A percentile compares a stretch with the other conserved stretches of the same genome.
These are phyloP conservation scores for Oryza meyeriana DNA, from an alignment of 176 grass and related monocot genomes.

Conservation along the genomic window DNA sequence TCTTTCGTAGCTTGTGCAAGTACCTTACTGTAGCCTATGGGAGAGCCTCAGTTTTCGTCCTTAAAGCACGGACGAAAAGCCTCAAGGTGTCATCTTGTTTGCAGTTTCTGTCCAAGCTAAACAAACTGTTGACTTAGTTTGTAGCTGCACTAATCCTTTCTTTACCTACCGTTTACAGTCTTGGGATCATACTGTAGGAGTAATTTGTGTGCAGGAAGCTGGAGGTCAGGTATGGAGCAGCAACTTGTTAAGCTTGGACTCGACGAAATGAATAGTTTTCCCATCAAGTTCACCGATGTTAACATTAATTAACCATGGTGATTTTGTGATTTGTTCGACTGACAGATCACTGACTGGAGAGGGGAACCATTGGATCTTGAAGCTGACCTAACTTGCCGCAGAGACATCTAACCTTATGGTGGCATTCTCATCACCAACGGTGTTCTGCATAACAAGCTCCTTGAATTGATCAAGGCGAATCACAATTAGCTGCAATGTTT, in stretches of 20 bases:
- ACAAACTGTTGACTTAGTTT: conserved; percentile 12
- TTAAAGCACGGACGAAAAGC: conserved; percentile 52
- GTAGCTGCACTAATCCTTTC: conserved; percentile 8
- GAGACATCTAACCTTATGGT: conserved; percentile 72
- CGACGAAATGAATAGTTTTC: neutral
- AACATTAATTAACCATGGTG: neutral
- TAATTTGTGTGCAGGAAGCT: conserved; percentile 86
- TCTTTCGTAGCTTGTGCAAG: conserved; percentile 80
- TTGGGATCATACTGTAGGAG: conserved; percentile 92
- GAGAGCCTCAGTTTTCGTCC: conserved; percentile 78
- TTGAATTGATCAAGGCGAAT: conserved; percentile 68
- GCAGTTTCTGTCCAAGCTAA: conserved; percentile 32
- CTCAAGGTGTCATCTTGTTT: conserved; percentile 68
- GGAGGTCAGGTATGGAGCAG: conserved; percentile 57
- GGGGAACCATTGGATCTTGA: conserved; percentile 66
- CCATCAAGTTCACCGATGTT: neutral
- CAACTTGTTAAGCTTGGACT: neutral
- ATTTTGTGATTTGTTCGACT: conserved; percentile 19
- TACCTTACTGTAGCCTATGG: conserved; percentile 87
- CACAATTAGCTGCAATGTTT: conserved; percentile 7
- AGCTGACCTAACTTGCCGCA: conserved; percentile 63
- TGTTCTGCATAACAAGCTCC: conserved; percentile 52
- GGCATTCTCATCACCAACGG: conserved; percentile 83
- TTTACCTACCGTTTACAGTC: conserved; percentile 39
- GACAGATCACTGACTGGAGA: conserved; percentile 84